These are phyloP conservation scores for Globisporangium paroecandrum DNA, from an alignment of 352 stramenopile genomes.

Conservation along the genomic window DNA sequence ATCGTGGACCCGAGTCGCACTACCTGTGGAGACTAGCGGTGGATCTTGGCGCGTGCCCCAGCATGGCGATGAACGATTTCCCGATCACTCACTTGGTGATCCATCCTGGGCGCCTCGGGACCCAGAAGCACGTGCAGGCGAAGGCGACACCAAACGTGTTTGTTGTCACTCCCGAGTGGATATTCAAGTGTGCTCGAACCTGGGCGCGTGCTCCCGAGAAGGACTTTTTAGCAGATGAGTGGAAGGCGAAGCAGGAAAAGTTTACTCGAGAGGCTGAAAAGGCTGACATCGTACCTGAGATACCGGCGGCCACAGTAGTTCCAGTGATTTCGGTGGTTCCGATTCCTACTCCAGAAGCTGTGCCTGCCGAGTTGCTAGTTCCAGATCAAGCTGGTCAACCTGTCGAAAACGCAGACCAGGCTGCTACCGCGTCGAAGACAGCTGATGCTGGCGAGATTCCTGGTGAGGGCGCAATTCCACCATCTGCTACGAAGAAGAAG, in stretches of 20 bases:
- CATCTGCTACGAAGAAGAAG: conserved; percentile 30
- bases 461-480: neutral
- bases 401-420: neutral
- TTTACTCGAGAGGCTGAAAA: conserved; percentile 18
- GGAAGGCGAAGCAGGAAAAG: conserved; percentile 41
- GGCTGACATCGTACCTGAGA: conserved; percentile 14
- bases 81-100: conserved; percentile 83
- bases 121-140: conserved; percentile 78
- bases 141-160: conserved; percentile 52
- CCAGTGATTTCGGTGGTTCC: neutral
- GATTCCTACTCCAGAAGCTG: neutral
- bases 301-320: neutral
- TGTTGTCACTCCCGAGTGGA: conserved; percentile 77
- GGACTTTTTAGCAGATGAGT: conserved; percentile 67
- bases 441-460: neutral
- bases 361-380: neutral
- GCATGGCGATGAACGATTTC: conserved; percentile 70
- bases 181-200: conserved; percentile 71
- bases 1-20: conserved; percentile 56
- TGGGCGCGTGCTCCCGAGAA: conserved; percentile 59
- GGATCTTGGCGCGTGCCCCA: conserved; percentile 64
- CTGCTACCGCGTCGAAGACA: neutral
- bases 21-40: conserved; percentile 76
- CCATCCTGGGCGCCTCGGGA: conserved; percentile 71
- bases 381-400: neutral